Conservation (phyloP, 352 stramenopile genomes). For the Halophytophthora batemanensis region DNA sequence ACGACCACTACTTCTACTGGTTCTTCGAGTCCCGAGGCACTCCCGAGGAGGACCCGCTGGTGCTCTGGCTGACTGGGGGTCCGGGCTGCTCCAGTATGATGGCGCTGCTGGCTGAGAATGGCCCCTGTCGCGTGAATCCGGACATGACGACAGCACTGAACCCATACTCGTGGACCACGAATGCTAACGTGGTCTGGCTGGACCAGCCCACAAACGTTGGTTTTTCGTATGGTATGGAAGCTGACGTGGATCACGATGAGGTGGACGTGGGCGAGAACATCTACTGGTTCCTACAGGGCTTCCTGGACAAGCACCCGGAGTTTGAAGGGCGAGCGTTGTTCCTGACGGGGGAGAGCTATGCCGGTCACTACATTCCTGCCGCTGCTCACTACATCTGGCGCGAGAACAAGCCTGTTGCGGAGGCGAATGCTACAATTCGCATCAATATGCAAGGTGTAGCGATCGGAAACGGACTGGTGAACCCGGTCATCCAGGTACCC, state of each 20-base stretch:
- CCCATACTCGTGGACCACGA: conserved; percentile 34
- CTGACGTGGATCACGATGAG: conserved; percentile 30
- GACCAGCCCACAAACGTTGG: conserved; percentile 36
- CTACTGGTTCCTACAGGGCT: conserved; percentile 45
- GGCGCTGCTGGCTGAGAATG: conserved; percentile 37
- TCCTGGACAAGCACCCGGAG: conserved; percentile 29
- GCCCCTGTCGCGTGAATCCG: conserved; percentile 29
- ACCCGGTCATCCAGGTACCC: conserved; percentile 30
- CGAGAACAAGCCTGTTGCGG: conserved; percentile 1
- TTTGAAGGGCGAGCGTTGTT: conserved; percentile 32
- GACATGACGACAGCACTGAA: conserved; percentile 25
- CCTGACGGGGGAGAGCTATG: conserved; percentile 43
- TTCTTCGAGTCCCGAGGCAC: conserved; percentile 33
- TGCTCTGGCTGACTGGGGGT: conserved; percentile 49
- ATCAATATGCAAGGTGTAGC: conserved; percentile 35
- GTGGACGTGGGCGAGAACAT: conserved; percentile 37
- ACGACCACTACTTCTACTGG: conserved; percentile 62
- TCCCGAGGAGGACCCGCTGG: conserved; percentile 28
- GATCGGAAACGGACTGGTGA: conserved; percentile 36
- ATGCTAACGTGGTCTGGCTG: conserved; percentile 44
- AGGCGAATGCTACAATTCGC: conserved; percentile 1
- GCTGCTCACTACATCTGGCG: conserved; percentile 28
- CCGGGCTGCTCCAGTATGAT: conserved; percentile 40
- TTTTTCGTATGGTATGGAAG: conserved; percentile 29
- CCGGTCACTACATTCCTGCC: conserved; percentile 36